Evolutionary conservation across 1,139 yeast species (phyloP).

Genomic region (Suhomyces ambrosiae): DNA sequence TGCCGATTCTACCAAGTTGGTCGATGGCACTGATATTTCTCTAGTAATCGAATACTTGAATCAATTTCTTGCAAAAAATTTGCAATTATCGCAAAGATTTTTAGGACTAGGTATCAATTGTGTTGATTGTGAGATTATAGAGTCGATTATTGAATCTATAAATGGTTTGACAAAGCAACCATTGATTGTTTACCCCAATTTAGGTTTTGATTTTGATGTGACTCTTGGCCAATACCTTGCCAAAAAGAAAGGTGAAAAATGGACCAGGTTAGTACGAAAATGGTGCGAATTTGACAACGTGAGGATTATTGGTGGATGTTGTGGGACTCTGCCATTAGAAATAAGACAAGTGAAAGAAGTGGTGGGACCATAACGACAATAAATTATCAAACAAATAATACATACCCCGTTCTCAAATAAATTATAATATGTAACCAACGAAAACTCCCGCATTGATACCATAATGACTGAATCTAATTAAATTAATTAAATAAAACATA

Average conservation of each 20-base stretch:
- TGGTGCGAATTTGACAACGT: constrained; percentile 39
- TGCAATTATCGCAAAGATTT: constrained; percentile 19
- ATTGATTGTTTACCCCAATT: constrained; percentile 55
- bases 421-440: no score
- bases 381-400: no score
- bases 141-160: constrained; percentile 22
- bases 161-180: constrained; percentile 25
- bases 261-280: constrained; percentile 30
- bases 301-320: constrained; percentile 58
- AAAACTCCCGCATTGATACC: no score
- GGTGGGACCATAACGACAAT: constrained; percentile 3
- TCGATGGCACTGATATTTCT: constrained; percentile 36
- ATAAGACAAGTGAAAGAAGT: constrained; percentile 25
- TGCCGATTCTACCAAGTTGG: constrained; percentile 24
- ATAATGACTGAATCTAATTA: no score
- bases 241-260: constrained; percentile 23
- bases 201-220: constrained; percentile 54
- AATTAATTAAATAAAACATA: no score
- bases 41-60: constrained; percentile 24
- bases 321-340: constrained; percentile 54
- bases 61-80: constrained; percentile 15
- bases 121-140: constrained; percentile 29
- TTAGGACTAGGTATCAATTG: constrained; percentile 47
- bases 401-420: no score
- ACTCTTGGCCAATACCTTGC: constrained; percentile 20